phyloP scores from a whole-genome alignment of 257 asterid genomes.

The Solanum clarkiae region DNA sequence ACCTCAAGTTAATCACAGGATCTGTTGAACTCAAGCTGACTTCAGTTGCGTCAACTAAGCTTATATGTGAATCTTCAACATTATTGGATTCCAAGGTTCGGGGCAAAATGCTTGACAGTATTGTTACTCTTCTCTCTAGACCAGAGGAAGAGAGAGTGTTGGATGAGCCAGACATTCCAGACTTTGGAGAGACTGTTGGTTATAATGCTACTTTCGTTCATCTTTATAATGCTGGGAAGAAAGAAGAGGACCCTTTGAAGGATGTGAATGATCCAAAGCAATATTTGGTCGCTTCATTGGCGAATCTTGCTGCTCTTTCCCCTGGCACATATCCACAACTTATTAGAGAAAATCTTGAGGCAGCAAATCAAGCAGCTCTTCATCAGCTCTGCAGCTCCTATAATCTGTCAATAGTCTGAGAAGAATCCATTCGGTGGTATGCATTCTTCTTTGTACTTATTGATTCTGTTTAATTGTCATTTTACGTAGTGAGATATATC shows the following conservation, averaged over 20 bases:
- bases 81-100: slow-evolving; percentile 51
- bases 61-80: slow-evolving; percentile 56
- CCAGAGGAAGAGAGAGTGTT: slow-evolving; percentile 74
- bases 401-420: slow-evolving; percentile 49
- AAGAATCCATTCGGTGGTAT: neutral
- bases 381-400: slow-evolving; percentile 60
- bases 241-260: slow-evolving; percentile 74
- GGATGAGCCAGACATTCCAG: slow-evolving; percentile 79
- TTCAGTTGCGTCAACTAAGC: slow-evolving; percentile 72
- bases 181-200: slow-evolving; percentile 70
- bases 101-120: slow-evolving; percentile 86
- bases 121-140: slow-evolving; percentile 72
- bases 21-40: slow-evolving; percentile 67
- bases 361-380: slow-evolving; percentile 68
- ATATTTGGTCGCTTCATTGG: slow-evolving; percentile 58
- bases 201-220: slow-evolving; percentile 65
- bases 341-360: slow-evolving; percentile 54
- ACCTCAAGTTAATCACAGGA: slow-evolving; percentile 66
- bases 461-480: neutral
- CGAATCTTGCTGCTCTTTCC: slow-evolving; percentile 46
- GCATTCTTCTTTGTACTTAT: neutral
- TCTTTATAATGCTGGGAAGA: slow-evolving; percentile 76
- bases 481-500: neutral
- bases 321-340: slow-evolving; percentile 57
- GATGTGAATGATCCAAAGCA: slow-evolving; percentile 82